These are phyloP conservation scores for Leucoagaricus sp. DNA, from an alignment of 1,284 basidiomycete genomes.

Conservation along the genomic window DNA sequence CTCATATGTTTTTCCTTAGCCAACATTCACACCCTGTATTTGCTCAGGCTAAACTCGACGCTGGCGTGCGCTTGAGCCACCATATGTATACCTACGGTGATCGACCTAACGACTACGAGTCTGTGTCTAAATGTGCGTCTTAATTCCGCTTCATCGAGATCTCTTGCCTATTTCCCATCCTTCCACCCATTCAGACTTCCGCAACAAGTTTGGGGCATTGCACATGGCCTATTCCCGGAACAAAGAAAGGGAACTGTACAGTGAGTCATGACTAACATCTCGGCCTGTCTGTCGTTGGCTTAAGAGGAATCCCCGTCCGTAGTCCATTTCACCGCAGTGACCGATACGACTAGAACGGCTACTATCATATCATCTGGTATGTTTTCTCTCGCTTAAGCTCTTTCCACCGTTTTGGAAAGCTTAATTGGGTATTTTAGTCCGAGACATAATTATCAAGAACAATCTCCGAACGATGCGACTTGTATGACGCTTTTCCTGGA, in stretches of 20 bases:
- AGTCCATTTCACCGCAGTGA: slow-evolving; percentile 83
- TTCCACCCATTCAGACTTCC: slow-evolving; percentile 55
- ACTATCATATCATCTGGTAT: slow-evolving; percentile 58
- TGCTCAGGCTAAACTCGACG: slow-evolving; percentile 64
- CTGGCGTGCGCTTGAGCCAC: slow-evolving; percentile 68
- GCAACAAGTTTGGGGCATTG: slow-evolving; percentile 67
- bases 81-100: slow-evolving; percentile 70
- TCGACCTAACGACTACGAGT: slow-evolving; percentile 72
- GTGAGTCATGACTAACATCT: slow-evolving; percentile 40
- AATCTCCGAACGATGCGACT: slow-evolving; percentile 58
- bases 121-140: slow-evolving; percentile 67
- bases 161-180: neutral
- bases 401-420: neutral
- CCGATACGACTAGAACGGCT: slow-evolving; percentile 60
- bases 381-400: slow-evolving; percentile 16
- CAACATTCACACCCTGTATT: slow-evolving; percentile 1
- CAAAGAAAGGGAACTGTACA: slow-evolving; percentile 67
- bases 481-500: slow-evolving; percentile 35
- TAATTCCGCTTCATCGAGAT: slow-evolving; percentile 8
- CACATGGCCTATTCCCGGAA: slow-evolving; percentile 69
- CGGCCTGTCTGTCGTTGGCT: neutral
- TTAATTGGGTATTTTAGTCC: slow-evolving; percentile 37
- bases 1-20: slow-evolving; percentile 14
- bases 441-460: slow-evolving; percentile 62
- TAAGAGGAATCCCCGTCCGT: slow-evolving; percentile 13